Base-by-base conservation (phyloP, 176 grass and related monocot species). In the Phoenix dactylifera region DNA sequence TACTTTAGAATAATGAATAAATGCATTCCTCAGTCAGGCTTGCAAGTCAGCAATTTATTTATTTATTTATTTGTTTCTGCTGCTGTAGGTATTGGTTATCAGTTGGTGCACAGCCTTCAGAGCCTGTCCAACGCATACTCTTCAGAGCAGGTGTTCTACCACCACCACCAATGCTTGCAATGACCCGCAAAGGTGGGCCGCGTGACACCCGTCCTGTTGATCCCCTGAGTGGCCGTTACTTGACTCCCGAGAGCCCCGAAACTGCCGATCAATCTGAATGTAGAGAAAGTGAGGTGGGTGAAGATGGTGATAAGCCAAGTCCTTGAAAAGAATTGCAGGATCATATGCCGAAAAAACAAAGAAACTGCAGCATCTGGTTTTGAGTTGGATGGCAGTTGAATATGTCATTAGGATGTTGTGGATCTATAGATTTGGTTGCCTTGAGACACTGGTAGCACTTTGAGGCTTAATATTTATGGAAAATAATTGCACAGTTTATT, bases 61-160 rank as follows among this genome's bases (percentile, higher is more conserved):
- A 44, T 16, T 18, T 20, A 20, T 44, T 32, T 18, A 1, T 58
- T 58, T 20, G 20, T 50, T 63, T 24, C 17, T 64, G 4, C 1
- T 25, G 51, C 18, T 59, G n/a, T 62, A 95, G 85, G 78, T 92
- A 89, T 60, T 98, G 88, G 93, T 50, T 98, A 2, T 98, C 88
- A 16, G 88, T 98, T 56, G 87, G 87, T 15, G 93, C 93, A 26
- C 87, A 98, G 18, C 93, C 87, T 25, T 92, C 87, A 57, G 93
- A 89, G 32, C 87, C 87, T 7, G 84, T 98, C 26, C 93, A 92
- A 67, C 63, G 79, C 2, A 87, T 98, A 39, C 81, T 98, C n/a
- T 98, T 98, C 32, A 78, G 87, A 0, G 87, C 84, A 1, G 87
- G 93, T 39, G 23, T 98, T 53, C 73, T 92, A 14, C 93, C 93